phyloP scores from a whole-genome alignment of 2,329 filamentous ascomycete species.

The Fusarium pseudocircinatum region DNA sequence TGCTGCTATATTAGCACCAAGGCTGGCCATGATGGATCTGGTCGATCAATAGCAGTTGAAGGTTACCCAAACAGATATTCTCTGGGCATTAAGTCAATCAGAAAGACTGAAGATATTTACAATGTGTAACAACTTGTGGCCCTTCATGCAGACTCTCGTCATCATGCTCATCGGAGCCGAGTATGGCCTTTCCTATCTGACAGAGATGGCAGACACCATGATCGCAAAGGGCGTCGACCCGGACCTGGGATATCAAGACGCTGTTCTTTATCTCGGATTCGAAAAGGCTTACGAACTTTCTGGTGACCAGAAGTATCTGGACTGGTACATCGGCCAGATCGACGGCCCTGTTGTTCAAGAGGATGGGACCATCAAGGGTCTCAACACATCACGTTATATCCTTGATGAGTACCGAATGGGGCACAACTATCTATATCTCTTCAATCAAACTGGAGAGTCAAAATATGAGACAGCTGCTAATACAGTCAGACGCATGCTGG shows the following conservation, averaged over 20 bases:
- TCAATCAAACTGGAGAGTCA: conserved; percentile 53
- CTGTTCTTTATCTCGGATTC: conserved; percentile 58
- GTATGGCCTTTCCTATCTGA: neutral
- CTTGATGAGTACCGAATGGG: conserved; percentile 62
- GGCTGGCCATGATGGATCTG: neutral
- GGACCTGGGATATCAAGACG: conserved; percentile 56
- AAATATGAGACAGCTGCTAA: conserved; percentile 60
- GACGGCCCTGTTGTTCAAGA: conserved; percentile 54
- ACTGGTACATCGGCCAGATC: conserved; percentile 56
- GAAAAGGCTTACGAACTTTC: conserved; percentile 56
- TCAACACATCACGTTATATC: conserved; percentile 58
- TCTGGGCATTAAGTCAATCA: rapidly evolving
- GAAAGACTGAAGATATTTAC: rapidly evolving
- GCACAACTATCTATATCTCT: conserved; percentile 59
- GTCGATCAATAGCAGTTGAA: rapidly evolving
- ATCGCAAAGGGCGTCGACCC: conserved; percentile 51
- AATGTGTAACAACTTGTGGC: rapidly evolving
- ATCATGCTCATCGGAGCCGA: neutral
- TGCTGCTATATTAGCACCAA: rapidly evolving
- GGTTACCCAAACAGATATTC: rapidly evolving
- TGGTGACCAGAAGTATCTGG: conserved; percentile 53
- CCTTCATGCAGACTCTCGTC: rapidly evolving
- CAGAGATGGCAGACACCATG: conserved; percentile 57
- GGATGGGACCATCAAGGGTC: conserved; percentile 58
- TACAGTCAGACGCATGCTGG: conserved; percentile 54